Percentiles rank a stretch among this genome's conserved stretches.
These are phyloP conservation scores for Neurospora hispaniola DNA, from an alignment of 495 filamentous ascomycete genomes.

Conservation along the genomic window DNA sequence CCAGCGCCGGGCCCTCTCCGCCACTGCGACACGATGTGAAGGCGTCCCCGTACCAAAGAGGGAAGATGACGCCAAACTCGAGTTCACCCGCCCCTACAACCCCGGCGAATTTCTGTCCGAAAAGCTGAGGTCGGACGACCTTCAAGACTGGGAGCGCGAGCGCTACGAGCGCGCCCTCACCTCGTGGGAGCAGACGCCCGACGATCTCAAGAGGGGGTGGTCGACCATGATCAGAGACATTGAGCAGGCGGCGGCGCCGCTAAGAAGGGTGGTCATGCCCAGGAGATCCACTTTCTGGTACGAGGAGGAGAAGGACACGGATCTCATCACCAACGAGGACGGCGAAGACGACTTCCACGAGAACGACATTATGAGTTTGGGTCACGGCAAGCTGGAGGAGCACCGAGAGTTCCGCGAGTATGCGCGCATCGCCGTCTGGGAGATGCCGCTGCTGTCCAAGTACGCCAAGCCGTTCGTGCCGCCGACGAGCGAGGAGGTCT, in stretches of 20 bases:
- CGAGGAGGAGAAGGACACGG: slow-evolving; percentile 30
- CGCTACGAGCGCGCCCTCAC: not conserved
- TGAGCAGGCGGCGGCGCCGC: not conserved
- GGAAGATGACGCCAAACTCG: slow-evolving; percentile 3
- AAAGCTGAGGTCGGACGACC: not conserved
- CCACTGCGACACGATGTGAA: slow-evolving; percentile 21
- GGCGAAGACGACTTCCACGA: slow-evolving; percentile 41
- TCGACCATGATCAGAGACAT: slow-evolving; percentile 1
- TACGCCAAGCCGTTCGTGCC: slow-evolving; percentile 71
- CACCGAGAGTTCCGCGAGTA: slow-evolving; percentile 86
- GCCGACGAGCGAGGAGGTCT: slow-evolving; percentile 50
- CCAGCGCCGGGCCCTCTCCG: slow-evolving; percentile 14
- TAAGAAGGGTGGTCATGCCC: slow-evolving; percentile 2
- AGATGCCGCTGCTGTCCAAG: slow-evolving; percentile 82
- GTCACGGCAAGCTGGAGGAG: slow-evolving; percentile 77
- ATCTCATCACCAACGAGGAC: slow-evolving; percentile 28
- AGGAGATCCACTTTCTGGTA: slow-evolving; percentile 28
- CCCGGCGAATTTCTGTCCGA: slow-evolving; percentile 12
- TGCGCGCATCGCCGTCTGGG: slow-evolving; percentile 80
- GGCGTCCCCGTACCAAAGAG: slow-evolving; percentile 10
- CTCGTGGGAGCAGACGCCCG: slow-evolving; percentile 3
- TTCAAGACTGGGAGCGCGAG: slow-evolving; percentile 9
- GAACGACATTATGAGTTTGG: slow-evolving; percentile 72
- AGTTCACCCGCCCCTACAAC: slow-evolving; percentile 5
- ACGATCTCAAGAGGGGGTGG: slow-evolving; percentile 1